Percentiles rank a stretch among this genome's conserved stretches.
Evolutionary conservation across 768 basidiomycete species (phyloP).

Genomic region (Tulasnella calospora): DNA sequence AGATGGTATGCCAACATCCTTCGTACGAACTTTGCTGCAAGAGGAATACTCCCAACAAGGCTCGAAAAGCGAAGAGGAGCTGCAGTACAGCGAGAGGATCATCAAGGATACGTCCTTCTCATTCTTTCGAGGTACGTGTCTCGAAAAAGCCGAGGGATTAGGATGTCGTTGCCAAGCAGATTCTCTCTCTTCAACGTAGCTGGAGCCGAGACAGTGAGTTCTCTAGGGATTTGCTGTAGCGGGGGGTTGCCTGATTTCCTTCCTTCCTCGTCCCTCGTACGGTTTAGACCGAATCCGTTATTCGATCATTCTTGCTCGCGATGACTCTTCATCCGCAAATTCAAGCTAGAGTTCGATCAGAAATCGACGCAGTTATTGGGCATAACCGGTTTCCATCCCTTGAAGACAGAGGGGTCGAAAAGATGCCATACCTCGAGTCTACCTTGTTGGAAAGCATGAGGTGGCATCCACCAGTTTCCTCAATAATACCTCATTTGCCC

Average conservation of each 20-base stretch:
- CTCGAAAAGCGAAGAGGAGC: neutral
- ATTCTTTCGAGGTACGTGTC: neutral
- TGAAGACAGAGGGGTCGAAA: neutral
- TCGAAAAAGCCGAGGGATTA: neutral
- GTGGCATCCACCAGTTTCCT: neutral
- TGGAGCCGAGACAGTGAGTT: neutral
- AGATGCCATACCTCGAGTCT: constrained; percentile 16
- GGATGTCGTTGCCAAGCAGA: neutral
- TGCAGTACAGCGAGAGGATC: neutral
- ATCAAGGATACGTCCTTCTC: neutral
- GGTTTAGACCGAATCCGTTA: neutral
- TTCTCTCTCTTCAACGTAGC: neutral
- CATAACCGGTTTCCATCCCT: neutral
- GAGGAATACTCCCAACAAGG: neutral
- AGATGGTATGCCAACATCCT: neutral
- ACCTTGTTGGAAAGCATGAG: neutral
- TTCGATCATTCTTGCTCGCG: constrained; percentile 21
- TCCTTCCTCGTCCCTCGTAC: neutral
- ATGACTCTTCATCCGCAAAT: constrained; percentile 23
- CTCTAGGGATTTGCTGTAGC: neutral
- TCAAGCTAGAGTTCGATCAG: neutral
- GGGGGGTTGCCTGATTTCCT: neutral
- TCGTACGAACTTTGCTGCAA: neutral
- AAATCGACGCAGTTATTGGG: constrained; percentile 20
- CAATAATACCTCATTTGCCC: constrained; percentile 4